These are phyloP conservation scores for Dispira parvispora DNA, from an alignment of 192 early-diverging fungal species.

Conservation along the genomic window DNA sequence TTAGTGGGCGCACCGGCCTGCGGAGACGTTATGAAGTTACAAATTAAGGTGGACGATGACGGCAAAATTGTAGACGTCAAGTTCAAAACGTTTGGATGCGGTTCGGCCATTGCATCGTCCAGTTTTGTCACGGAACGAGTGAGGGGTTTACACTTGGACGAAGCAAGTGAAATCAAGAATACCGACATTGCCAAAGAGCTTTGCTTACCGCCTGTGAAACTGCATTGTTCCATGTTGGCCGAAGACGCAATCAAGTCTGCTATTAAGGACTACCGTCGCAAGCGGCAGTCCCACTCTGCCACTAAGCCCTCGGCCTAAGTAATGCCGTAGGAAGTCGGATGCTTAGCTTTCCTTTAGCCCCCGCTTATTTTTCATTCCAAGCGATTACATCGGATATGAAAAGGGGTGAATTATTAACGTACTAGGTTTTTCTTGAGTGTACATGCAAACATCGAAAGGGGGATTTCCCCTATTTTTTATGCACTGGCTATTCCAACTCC, in stretches of 20 bases:
- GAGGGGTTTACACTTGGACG: constrained; percentile 79
- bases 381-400: no score
- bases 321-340: no score
- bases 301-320: no score
- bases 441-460: no score
- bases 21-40: constrained; percentile 86
- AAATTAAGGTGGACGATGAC: constrained; percentile 91
- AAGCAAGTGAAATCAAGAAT: constrained; percentile 86
- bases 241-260: constrained; percentile 98
- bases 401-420: no score
- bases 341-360: no score
- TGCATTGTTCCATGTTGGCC: constrained; percentile 98
- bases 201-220: constrained; percentile 87
- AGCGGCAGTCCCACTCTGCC: no score
- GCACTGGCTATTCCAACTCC: no score
- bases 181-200: constrained; percentile 95
- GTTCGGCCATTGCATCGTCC: constrained; percentile 88
- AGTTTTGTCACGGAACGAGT: constrained; percentile 89
- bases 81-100: constrained; percentile 99
- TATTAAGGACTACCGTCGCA: constrained; percentile 89
- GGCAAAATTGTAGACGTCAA: constrained; percentile 90
- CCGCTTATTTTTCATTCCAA: no score
- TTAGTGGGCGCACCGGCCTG: constrained; percentile 79
- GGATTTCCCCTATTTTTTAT: no score
- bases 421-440: no score